Base-by-base conservation (phyloP, 176 grass and related monocot species). In the Dendrocalamus sinicus region DNA sequence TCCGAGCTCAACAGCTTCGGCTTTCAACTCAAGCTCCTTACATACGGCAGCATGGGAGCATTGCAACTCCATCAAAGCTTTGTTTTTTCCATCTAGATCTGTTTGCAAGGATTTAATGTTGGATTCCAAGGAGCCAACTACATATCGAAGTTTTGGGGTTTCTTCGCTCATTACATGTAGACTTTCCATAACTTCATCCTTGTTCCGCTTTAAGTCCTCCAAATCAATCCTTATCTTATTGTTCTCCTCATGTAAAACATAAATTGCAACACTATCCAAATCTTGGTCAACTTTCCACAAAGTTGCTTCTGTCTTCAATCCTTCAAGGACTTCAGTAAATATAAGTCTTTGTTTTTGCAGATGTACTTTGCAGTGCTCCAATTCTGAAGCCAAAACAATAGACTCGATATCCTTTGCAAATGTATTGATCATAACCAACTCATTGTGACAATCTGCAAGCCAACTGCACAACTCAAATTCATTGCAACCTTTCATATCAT, bases 401-500 rank as follows among this genome's bases (percentile, higher is more conserved):
- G 82, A 89, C 54, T 90, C 83, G 3, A 95, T 86, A 41, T 95
- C 93, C 72, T 89, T 90, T 81, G 86, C 70, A 51, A 95, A 75
- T 28, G 70, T 65, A 73, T 70, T 57, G 37, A 60, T 79, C 37
- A 89, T 84, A 52, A 90, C 64, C 16, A 79, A 79, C 57, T 95
- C 90, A 70, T 73, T 81, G 82, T 73, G 88, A 74, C 39, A 81
- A 83, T 86, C 75, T 72, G 65, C 66, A 47, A 90, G 64, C 53
- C 50, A 83, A 50, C 66, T 86, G 81, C 78, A 83, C 30, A 88
- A 8, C 69, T 90, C 86, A 90, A 65, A 89, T 86, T 90, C 83
- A 41, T 72, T 84, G 50, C 75, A 84, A 8, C 10, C 63, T 74
- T 58, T 24, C 60, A 82, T 84, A 47, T 84, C 47, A 72, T 74